Conservation (phyloP, 495 filamentous ascomycete species). For the Tuber magnatum region DNA sequence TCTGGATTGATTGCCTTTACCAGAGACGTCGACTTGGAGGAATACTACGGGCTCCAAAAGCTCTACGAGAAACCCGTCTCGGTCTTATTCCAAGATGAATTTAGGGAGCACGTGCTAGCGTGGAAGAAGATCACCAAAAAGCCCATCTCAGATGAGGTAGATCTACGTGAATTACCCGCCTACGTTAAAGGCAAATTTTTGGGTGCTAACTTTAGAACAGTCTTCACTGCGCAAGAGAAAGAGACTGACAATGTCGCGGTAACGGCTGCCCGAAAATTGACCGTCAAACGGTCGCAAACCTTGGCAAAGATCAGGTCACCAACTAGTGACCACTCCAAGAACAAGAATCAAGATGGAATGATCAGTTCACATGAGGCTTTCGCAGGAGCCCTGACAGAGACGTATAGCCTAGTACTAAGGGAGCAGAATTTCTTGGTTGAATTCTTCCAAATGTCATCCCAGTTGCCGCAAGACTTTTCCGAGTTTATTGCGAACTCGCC, state of each 20-base stretch:
- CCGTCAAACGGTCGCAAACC: conserved; percentile 77
- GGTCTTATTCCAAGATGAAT: conserved; percentile 72
- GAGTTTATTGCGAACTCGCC: conserved; percentile 61
- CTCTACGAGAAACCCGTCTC: conserved; percentile 71
- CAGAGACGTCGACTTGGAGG: conserved; percentile 66
- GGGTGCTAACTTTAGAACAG: conserved; percentile 14
- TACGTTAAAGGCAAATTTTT: background rate
- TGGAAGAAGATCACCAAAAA: conserved; percentile 81
- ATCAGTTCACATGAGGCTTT: conserved; percentile 77
- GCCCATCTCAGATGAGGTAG: conserved; percentile 72
- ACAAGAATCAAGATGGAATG: conserved; percentile 60
- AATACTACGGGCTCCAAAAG: conserved; percentile 71
- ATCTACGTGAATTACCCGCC: conserved; percentile 47
- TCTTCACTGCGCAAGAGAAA: conserved; percentile 82
- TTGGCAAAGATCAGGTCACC: conserved; percentile 69
- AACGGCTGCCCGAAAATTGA: conserved; percentile 77
- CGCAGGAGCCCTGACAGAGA: conserved; percentile 66
- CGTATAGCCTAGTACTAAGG: conserved; percentile 67
- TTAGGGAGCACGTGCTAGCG: conserved; percentile 65
- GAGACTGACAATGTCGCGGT: conserved; percentile 62
- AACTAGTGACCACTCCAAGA: conserved; percentile 59
- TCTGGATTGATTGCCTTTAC: conserved; percentile 77
- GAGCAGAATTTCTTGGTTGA: conserved; percentile 94
- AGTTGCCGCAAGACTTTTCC: conserved; percentile 68
- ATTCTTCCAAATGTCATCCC: conserved; percentile 82